A percentile compares a stretch with the other conserved stretches of the same genome.
phyloP scores from a whole-genome alignment of 768 basidiomycete genomes.

The Boletus sensibilis region DNA sequence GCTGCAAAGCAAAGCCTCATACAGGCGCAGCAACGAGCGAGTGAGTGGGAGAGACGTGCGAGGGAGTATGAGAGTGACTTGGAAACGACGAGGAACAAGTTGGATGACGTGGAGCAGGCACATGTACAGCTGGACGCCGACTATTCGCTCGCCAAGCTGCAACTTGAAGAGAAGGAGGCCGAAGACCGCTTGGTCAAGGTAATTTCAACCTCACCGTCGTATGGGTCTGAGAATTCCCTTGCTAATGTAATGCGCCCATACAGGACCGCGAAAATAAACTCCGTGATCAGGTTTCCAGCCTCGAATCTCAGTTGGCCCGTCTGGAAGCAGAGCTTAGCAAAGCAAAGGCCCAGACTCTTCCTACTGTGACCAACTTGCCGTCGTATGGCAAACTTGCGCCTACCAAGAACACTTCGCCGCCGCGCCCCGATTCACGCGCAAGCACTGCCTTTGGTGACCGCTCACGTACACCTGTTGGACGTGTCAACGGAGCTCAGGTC shows the following conservation, averaged over 20 bases:
- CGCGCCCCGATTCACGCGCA: constrained; percentile 73
- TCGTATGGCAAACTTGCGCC: constrained; percentile 40
- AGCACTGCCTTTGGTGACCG: constrained; percentile 61
- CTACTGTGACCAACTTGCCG: constrained; percentile 34
- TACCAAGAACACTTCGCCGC: constrained; percentile 40
- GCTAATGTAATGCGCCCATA: background rate
- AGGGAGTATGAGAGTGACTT: constrained; percentile 67
- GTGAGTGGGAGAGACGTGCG: constrained; percentile 80
- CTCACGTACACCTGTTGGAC: constrained; percentile 50
- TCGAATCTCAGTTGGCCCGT: constrained; percentile 59
- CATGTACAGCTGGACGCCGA: constrained; percentile 70
- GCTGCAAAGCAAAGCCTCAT: constrained; percentile 61
- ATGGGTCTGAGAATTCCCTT: background rate
- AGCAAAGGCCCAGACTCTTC: constrained; percentile 33
- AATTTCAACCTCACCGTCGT: constrained; percentile 7
- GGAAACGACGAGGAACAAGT: constrained; percentile 54
- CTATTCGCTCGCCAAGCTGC: constrained; percentile 60
- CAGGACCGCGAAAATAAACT: constrained; percentile 73
- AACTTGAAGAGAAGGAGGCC: constrained; percentile 75
- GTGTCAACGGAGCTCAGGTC: constrained; percentile 27
- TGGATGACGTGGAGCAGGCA: constrained; percentile 67
- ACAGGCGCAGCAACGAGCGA: constrained; percentile 73
- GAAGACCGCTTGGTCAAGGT: constrained; percentile 70
- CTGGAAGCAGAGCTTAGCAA: constrained; percentile 61
- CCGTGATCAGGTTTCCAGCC: constrained; percentile 59